Conservation (phyloP, 257 asterid genomes). For the Solanum habrochaites region DNA sequence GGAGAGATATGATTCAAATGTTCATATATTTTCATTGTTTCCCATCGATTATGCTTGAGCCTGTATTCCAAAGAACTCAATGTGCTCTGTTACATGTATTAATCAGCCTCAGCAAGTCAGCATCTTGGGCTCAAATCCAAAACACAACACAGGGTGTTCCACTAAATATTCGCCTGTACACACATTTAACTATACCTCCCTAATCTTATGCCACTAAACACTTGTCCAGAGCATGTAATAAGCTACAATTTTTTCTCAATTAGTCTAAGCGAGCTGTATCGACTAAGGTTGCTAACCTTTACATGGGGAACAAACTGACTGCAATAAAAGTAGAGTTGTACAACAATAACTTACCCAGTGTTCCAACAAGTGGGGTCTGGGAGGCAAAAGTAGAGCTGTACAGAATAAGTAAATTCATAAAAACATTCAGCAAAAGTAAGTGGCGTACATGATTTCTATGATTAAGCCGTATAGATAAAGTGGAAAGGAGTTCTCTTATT, state of each 20-base stretch:
- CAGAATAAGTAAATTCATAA: background rate
- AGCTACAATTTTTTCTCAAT: background rate
- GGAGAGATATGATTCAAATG: background rate
- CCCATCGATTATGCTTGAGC: background rate
- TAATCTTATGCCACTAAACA: background rate
- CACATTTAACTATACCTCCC: background rate
- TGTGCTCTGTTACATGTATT: background rate
- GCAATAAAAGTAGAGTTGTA: background rate
- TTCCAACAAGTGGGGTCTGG: background rate
- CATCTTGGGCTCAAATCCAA: background rate
- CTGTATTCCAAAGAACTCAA: background rate
- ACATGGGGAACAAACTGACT: background rate
- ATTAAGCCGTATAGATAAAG: background rate
- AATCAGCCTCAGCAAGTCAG: background rate
- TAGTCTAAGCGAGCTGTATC: background rate
- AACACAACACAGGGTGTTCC: background rate
- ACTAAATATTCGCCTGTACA: background rate
- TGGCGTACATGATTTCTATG: background rate
- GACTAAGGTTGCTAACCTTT: background rate
- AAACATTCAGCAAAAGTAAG: background rate
- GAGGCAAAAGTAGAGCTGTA: background rate
- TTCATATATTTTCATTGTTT: background rate
- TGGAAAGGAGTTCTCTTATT: background rate
- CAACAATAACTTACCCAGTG: background rate
- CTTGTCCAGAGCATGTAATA: background rate